These are phyloP conservation scores for Diutina siamensis DNA, from an alignment of 1,139 yeast genomes.

Conservation along the genomic window DNA sequence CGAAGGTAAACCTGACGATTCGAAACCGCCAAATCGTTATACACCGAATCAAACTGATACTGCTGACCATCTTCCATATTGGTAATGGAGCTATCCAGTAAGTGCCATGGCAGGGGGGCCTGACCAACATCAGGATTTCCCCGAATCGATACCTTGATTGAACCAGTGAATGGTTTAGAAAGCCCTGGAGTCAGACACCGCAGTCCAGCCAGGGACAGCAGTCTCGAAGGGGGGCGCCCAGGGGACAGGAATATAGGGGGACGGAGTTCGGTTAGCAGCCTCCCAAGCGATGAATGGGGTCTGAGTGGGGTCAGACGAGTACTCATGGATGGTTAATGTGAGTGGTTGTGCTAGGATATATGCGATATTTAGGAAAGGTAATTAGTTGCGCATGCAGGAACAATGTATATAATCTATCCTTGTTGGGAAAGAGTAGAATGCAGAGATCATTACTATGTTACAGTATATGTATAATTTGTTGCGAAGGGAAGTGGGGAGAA, in stretches of 20 bases:
- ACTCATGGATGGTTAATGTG: background rate
- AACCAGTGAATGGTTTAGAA: background rate
- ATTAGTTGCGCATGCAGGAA: background rate
- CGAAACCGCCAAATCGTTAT: constrained; percentile 32
- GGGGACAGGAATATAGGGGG: constrained; percentile 1
- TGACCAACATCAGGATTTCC: background rate
- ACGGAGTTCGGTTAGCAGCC: background rate
- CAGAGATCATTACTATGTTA: background rate
- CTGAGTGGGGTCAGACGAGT: background rate
- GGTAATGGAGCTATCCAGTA: constrained; percentile 26
- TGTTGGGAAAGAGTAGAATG: background rate
- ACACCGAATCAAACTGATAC: constrained; percentile 71
- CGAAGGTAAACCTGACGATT: constrained; percentile 52
- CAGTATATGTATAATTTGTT: too few species aligned
- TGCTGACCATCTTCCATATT: constrained; percentile 40
- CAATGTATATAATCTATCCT: background rate
- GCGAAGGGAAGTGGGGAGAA: too few species aligned
- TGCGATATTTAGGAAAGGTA: background rate
- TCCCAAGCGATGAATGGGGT: background rate
- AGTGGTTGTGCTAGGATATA: too few species aligned
- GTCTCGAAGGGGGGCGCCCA: background rate
- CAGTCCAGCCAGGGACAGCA: background rate
- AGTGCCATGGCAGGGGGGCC: background rate
- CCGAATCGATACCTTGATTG: background rate
- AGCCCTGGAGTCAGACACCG: background rate